Conservation (phyloP, 805 yeast species). For the Hemisphaericaspora nanyangensis region DNA sequence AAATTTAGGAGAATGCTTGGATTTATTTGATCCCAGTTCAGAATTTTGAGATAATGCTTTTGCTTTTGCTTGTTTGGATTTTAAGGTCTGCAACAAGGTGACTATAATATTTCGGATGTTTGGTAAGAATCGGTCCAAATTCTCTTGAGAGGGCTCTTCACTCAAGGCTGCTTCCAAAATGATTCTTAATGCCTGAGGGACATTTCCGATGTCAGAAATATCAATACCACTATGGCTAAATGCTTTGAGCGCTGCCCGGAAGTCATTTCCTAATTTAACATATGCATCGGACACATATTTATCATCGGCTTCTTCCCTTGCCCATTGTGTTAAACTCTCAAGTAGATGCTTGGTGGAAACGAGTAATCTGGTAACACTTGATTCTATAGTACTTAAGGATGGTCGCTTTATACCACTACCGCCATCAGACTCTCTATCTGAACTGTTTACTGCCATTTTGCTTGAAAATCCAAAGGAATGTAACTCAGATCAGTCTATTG, state of each 20-base stretch:
- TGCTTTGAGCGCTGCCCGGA: conserved; percentile 78
- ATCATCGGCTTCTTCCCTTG: conserved; percentile 73
- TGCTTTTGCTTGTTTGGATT: conserved; percentile 67
- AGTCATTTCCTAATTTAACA: conserved; percentile 91
- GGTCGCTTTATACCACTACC: not conserved
- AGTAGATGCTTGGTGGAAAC: conserved; percentile 86
- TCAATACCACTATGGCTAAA: conserved; percentile 77
- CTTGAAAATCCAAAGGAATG: too few species aligned
- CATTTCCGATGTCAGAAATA: conserved; percentile 82
- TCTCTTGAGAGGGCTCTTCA: conserved; percentile 78
- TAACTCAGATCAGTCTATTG: too few species aligned
- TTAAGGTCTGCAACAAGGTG: conserved; percentile 70
- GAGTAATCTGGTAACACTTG: conserved; percentile 71
- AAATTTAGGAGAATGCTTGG: not conserved
- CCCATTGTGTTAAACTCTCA: conserved; percentile 90
- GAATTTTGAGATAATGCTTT: conserved; percentile 19
- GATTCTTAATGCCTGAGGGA: conserved; percentile 73
- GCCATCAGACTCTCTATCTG: too few species aligned
- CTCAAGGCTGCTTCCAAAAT: conserved; percentile 85
- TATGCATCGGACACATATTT: conserved; percentile 84
- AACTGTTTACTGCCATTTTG: too few species aligned
- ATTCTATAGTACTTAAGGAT: conserved; percentile 54
- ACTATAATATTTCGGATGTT: conserved; percentile 83
- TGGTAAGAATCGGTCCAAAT: conserved; percentile 77
- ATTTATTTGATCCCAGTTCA: not conserved